Conservation (phyloP, 2,329 filamentous ascomycete genomes). For the Ophiostoma sp. region DNA sequence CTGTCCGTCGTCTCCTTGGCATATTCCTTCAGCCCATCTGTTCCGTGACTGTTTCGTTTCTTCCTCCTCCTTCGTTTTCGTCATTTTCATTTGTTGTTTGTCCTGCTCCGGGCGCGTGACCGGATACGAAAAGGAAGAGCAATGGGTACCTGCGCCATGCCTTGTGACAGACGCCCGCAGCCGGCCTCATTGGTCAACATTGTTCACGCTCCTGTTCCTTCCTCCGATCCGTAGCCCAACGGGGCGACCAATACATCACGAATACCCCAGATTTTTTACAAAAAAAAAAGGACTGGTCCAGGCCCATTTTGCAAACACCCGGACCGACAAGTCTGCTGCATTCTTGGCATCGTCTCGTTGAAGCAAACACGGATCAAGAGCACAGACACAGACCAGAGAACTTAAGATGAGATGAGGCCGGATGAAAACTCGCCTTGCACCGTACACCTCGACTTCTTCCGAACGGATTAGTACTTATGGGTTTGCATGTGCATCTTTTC, state of each 20-base stretch:
- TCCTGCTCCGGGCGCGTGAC: neutral
- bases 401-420: neutral
- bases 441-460: neutral
- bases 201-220: neutral
- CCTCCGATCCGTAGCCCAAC: neutral
- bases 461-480: neutral
- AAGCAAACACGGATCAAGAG: neutral
- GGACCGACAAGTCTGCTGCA: neutral
- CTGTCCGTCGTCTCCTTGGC: neutral
- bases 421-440: neutral
- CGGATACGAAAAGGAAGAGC: neutral
- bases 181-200: neutral
- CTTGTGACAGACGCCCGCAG: neutral
- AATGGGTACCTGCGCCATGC: slow-evolving; percentile 16
- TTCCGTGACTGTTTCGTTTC: neutral
- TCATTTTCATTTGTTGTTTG: neutral
- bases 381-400: neutral
- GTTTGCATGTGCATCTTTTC: neutral
- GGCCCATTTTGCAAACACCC: neutral
- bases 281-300: neutral
- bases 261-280: neutral
- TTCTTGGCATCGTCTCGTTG: neutral
- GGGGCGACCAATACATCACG: neutral
- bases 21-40: neutral
- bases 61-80: neutral